phyloP scores from a whole-genome alignment of 1,284 basidiomycete species.

The Cystobasidium pallidum region DNA sequence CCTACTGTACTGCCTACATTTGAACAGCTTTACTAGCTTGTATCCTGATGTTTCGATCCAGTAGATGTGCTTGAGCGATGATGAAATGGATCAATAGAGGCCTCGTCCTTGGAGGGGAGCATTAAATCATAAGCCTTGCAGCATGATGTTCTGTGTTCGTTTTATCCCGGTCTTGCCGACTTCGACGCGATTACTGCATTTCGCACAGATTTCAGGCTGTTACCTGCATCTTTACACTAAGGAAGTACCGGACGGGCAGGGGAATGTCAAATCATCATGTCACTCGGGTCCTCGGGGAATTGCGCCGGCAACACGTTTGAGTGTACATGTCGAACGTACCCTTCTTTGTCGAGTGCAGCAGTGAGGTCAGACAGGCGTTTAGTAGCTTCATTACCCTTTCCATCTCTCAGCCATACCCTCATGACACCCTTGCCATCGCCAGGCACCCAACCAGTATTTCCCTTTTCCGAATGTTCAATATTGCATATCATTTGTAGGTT shows the following conservation, averaged over 20 bases:
- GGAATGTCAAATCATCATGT: too few species aligned
- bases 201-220: too few species aligned
- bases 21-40: not conserved
- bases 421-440: slow-evolving; percentile 39
- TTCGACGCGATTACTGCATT: too few species aligned
- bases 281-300: too few species aligned
- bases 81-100: not conserved
- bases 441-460: slow-evolving; percentile 1
- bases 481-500: slow-evolving; percentile 32
- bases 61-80: not conserved
- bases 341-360: not conserved
- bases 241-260: too few species aligned
- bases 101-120: not conserved
- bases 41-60: too few species aligned
- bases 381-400: slow-evolving; percentile 9
- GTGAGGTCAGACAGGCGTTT: not conserved
- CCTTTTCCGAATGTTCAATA: slow-evolving; percentile 39
- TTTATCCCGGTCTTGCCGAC: too few species aligned
- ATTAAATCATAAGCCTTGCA: too few species aligned
- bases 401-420: slow-evolving; percentile 22
- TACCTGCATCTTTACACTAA: too few species aligned
- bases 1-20: not conserved
- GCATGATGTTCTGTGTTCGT: too few species aligned
- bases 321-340: not conserved
- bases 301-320: too few species aligned